Conservation (phyloP, 106 monocot genomes). For the Phalaenopsis equestris region DNA sequence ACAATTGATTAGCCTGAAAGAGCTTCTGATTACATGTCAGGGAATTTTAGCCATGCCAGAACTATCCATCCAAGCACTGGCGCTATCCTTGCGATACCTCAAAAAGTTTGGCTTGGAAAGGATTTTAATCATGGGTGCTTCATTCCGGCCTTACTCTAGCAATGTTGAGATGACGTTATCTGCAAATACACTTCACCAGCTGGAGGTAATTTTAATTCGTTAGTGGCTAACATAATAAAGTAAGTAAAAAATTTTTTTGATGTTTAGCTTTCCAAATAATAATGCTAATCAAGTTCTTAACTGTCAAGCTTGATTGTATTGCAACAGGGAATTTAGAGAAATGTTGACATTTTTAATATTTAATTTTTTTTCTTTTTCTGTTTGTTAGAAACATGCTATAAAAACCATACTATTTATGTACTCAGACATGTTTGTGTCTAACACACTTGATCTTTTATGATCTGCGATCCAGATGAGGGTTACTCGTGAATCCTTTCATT, state of each 20-base stretch:
- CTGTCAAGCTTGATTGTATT: not conserved
- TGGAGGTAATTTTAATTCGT: slow-evolving; percentile 53
- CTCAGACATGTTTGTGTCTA: not conserved
- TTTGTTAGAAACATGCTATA: not conserved
- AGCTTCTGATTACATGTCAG: slow-evolving; percentile 24
- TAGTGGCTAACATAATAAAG: not conserved
- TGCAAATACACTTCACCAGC: slow-evolving; percentile 81
- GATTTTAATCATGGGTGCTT: slow-evolving; percentile 62
- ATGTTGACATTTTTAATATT: not conserved
- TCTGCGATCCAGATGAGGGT: not conserved
- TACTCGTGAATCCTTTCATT: not conserved
- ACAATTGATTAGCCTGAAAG: not conserved
- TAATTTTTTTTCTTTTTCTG: not conserved
- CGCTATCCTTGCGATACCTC: slow-evolving; percentile 70
- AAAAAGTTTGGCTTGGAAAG: slow-evolving; percentile 88
- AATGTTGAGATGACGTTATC: slow-evolving; percentile 65
- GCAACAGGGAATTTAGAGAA: not conserved
- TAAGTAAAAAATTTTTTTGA: not conserved
- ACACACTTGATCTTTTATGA: not conserved
- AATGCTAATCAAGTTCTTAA: not conserved
- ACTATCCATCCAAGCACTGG: slow-evolving; percentile 77
- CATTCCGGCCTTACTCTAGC: slow-evolving; percentile 65
- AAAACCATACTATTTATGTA: not conserved
- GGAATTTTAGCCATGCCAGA: slow-evolving; percentile 79
- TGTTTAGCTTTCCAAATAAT: not conserved